Evolutionary conservation across 2,329 filamentous ascomycete species (phyloP).

Genomic region (Rasamsonia emersonii): DNA sequence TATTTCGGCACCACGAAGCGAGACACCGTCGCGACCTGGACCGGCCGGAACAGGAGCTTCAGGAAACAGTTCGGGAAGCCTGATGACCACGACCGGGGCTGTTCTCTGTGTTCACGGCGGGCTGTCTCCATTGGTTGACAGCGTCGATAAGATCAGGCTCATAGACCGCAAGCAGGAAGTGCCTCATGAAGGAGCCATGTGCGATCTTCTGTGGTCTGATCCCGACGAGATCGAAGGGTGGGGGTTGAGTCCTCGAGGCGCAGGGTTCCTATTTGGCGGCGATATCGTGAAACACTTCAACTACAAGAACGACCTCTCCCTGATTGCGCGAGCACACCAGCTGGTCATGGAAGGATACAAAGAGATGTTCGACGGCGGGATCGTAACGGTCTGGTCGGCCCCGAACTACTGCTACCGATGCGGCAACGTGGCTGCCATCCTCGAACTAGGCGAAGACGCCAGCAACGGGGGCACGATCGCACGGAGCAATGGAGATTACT

Average conservation of each 20-base stretch:
- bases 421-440: slow-evolving; percentile 88
- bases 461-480: slow-evolving; percentile 63
- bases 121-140: slow-evolving; percentile 81
- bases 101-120: slow-evolving; percentile 95
- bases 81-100: slow-evolving; percentile 54
- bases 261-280: slow-evolving; percentile 88
- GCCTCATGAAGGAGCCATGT: slow-evolving; percentile 97
- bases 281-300: slow-evolving; percentile 97
- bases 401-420: slow-evolving; percentile 96
- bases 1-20: slow-evolving; percentile 34
- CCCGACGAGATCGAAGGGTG: slow-evolving; percentile 97
- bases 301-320: slow-evolving; percentile 79
- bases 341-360: slow-evolving; percentile 99
- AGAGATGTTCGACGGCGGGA: slow-evolving; percentile 94
- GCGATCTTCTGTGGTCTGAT: slow-evolving; percentile 94
- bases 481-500: slow-evolving; percentile 47
- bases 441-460: slow-evolving; percentile 84
- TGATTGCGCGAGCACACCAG: slow-evolving; percentile 92
- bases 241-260: slow-evolving; percentile 87
- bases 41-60: slow-evolving; percentile 74
- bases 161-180: slow-evolving; percentile 97
- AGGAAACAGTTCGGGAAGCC: slow-evolving; percentile 51
- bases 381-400: slow-evolving; percentile 98
- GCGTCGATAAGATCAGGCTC: slow-evolving; percentile 88
- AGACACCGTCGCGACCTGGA: slow-evolving; percentile 50